These are phyloP conservation scores for Amphibolis antarctica DNA, from an alignment of 106 monocot species.

Conservation along the genomic window DNA sequence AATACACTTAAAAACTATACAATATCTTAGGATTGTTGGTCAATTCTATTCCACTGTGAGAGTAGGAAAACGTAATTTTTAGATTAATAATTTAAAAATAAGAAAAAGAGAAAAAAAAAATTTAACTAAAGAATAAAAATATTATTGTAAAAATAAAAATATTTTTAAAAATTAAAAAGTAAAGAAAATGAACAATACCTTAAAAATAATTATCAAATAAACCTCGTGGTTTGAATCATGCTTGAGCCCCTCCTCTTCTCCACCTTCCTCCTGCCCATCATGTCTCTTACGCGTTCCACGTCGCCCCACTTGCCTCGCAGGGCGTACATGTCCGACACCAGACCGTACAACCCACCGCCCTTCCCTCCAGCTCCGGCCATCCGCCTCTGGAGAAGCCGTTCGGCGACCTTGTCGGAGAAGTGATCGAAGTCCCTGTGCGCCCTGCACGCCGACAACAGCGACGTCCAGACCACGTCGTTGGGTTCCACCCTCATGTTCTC, in stretches of 20 bases:
- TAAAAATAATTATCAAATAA: no score
- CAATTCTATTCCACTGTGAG: no score
- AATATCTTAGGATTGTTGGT: no score
- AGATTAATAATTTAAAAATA: no score
- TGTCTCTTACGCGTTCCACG: slow-evolving; percentile 37
- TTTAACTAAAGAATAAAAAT: no score
- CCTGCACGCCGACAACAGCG: slow-evolving; percentile 41
- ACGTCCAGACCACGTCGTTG: slow-evolving; percentile 50
- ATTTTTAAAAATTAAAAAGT: no score
- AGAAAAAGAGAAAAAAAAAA: no score
- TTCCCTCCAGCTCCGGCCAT: slow-evolving; percentile 16
- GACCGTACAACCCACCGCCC: slow-evolving; percentile 46
- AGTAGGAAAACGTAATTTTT: no score
- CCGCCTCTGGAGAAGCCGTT: slow-evolving; percentile 24
- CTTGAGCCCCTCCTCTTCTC: slow-evolving; percentile 47
- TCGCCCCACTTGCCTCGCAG: slow-evolving; percentile 49
- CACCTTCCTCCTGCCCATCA: slow-evolving; percentile 39
- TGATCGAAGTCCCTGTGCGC: slow-evolving; percentile 38
- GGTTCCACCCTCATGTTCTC: slow-evolving; percentile 50
- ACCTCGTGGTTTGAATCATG: slow-evolving; percentile 21
- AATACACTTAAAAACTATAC: no score
- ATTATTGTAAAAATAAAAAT: no score
- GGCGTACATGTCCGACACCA: slow-evolving; percentile 62
- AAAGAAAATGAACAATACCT: no score
- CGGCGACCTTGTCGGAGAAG: slow-evolving; percentile 37